phyloP scores from a whole-genome alignment of 306 rosid species.

The Delonix regia region DNA sequence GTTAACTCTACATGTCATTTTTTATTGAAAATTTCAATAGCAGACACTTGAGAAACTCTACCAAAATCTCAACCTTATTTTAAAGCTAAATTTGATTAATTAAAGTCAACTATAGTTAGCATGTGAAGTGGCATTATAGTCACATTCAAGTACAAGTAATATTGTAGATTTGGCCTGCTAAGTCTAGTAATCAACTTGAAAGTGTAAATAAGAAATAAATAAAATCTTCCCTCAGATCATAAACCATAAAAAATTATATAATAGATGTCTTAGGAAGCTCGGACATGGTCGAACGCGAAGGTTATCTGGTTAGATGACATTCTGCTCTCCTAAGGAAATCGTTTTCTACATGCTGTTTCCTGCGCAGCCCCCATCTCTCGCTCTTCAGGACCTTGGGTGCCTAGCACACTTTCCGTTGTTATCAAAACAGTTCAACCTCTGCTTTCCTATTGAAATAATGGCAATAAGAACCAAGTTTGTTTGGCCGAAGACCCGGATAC shows the following conservation, averaged over 20 bases:
- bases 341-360: slow-evolving; percentile 22
- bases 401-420: background rate
- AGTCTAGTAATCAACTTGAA: background rate
- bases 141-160: background rate
- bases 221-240: slow-evolving; percentile 4
- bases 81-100: too few relatives aligned
- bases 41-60: too few relatives aligned
- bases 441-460: background rate
- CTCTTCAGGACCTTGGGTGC: slow-evolving; percentile 1
- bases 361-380: slow-evolving; percentile 26
- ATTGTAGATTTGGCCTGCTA: background rate
- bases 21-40: too few relatives aligned
- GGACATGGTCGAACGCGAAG: background rate
- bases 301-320: slow-evolving; percentile 25
- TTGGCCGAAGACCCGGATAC: background rate
- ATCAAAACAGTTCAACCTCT: slow-evolving; percentile 4
- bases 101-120: background rate
- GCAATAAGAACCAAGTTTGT: background rate
- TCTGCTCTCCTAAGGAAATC: slow-evolving; percentile 11
- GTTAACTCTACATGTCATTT: background rate
- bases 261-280: slow-evolving; percentile 8
- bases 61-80: too few relatives aligned
- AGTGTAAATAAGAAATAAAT: background rate
- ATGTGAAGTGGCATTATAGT: background rate
- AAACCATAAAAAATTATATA: background rate